Base-by-base conservation (phyloP, 2,329 filamentous ascomycete species). In the Biscogniauxia sp. region DNA sequence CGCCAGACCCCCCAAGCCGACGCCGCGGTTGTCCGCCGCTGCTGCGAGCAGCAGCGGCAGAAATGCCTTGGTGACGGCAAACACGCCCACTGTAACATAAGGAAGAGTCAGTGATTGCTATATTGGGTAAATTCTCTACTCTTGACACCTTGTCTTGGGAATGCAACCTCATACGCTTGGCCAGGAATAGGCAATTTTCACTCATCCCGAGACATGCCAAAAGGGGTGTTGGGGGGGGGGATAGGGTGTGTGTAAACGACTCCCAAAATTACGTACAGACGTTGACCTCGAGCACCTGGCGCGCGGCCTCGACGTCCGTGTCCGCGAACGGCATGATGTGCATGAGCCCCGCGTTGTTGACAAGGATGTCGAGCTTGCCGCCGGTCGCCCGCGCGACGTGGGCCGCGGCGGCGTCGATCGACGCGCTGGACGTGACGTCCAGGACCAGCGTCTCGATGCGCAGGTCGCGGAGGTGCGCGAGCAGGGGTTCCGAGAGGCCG, bases 291-390 rank as follows among this genome's bases (percentile, higher is more conserved):
- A 68, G 61, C 0, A 68, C 45, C 9, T 54, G 51, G 28, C 61
- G 60, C 17, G 66, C 66, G 17, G 59, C 67, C 2, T 49, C 58
- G 51, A 66, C 26, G 15, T 51, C 37, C 13, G 61, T 57, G 58
- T 69, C 65, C 3, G 66, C 62, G 61, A 67, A 67, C 7, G 66
- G 67, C 60, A 66, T 61, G 49, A 61, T 45, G 55, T 65, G 60
- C 28, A 66, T 37, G 3, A 68, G 26, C 8, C 66, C 66, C 3
- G 70, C 69, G 28, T 70, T 71, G 51, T 71, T 69, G 58, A 72
- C 56, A 9, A 71, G 55, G n/a, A 70, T 61, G 55, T 72, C 67
- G 8, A 72, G 60, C 50, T 23, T 61, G 37, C 67, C 64, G 17
- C 57, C 66, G 0, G 68, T 69, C 7, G 61, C 53, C 17, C 60